These are phyloP conservation scores for Heracleum sosnowskyi DNA, from an alignment of 129 eudicot genomes.

Conservation along the genomic window DNA sequence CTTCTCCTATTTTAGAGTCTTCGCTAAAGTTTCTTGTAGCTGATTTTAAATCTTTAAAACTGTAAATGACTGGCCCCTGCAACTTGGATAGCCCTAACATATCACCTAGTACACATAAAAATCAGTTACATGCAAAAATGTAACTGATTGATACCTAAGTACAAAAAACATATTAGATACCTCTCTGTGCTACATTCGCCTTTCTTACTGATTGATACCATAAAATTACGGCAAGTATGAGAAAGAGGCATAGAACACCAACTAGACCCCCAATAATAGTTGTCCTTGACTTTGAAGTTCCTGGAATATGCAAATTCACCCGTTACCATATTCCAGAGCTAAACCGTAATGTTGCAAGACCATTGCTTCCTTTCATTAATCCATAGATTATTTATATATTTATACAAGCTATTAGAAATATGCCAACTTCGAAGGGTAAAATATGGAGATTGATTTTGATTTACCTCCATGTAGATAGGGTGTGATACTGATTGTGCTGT, in stretches of 20 bases:
- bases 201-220: conserved; percentile 38
- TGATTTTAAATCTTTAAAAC: conserved; percentile 6
- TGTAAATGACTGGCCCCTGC: conserved; percentile 8
- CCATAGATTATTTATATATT: neutral
- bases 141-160: too few species aligned
- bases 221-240: conserved; percentile 31
- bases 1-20: conserved; percentile 32
- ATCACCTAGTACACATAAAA: neutral
- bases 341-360: too few species aligned
- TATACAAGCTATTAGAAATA: neutral
- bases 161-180: neutral
- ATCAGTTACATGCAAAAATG: neutral
- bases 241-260: conserved; percentile 47
- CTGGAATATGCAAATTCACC: conserved; percentile 17
- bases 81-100: conserved; percentile 11
- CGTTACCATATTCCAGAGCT: neutral
- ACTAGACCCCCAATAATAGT: conserved; percentile 56
- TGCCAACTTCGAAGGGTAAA: neutral
- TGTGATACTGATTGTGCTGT: conserved; percentile 11
- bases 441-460: neutral
- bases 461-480: conserved; percentile 26
- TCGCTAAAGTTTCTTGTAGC: conserved; percentile 6
- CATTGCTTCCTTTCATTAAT: neutral
- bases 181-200: neutral
- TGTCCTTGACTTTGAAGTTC: conserved; percentile 45